Evolutionary conservation across 768 basidiomycete genomes (phyloP).

Genomic region (Pleurotus ostreatus): DNA sequence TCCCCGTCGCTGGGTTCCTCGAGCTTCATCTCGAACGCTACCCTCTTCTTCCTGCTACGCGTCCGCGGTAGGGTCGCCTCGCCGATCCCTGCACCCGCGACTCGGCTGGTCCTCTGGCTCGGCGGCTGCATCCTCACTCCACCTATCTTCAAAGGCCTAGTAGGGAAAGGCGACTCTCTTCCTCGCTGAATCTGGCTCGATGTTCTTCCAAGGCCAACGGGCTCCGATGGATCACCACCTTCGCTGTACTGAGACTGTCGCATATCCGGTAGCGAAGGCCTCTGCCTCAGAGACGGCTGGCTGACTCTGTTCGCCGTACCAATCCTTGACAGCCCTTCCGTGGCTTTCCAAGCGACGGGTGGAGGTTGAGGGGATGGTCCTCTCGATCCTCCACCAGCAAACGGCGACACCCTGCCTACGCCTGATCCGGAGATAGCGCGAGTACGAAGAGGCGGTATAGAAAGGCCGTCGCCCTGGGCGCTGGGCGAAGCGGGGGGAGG

Average conservation of each 20-base stretch:
- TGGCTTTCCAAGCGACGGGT: background rate
- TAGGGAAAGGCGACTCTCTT: constrained; percentile 47
- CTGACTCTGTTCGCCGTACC: background rate
- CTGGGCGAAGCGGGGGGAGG: background rate
- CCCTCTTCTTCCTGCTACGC: constrained; percentile 4
- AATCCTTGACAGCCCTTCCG: background rate
- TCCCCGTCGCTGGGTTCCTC: constrained; percentile 17
- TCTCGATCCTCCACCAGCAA: background rate
- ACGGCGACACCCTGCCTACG: background rate
- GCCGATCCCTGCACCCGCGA: too few relatives aligned
- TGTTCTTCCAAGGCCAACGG: background rate
- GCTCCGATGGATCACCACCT: background rate
- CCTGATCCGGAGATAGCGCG: background rate
- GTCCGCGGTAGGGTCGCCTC: background rate
- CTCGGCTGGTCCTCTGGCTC: too few relatives aligned
- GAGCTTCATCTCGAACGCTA: constrained; percentile 10
- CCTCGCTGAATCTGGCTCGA: constrained; percentile 34
- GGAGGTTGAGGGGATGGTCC: background rate
- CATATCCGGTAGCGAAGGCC: constrained; percentile 4
- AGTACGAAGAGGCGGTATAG: background rate
- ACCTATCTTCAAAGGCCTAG: constrained; percentile 31
- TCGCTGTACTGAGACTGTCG: background rate
- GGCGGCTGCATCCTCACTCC: constrained; percentile 12
- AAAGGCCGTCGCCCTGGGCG: background rate
- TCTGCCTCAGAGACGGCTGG: constrained; percentile 8